A percentile compares a stretch with the other conserved stretches of the same genome.
Evolutionary conservation across 2,329 filamentous ascomycete species (phyloP).

Genomic region (Venturia carpophila): DNA sequence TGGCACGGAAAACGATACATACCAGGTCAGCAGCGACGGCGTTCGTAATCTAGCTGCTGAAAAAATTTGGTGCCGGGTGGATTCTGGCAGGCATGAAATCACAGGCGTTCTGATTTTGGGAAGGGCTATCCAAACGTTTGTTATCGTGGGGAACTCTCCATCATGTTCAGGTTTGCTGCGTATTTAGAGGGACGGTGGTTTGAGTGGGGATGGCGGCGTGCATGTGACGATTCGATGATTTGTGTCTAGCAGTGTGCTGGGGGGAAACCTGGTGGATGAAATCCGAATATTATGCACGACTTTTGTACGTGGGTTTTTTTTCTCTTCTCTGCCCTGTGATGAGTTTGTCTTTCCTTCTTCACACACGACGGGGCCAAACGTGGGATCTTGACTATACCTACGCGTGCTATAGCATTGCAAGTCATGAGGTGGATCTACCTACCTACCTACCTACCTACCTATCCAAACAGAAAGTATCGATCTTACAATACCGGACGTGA

Average conservation of each 20-base stretch:
- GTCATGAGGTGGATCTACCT: too few species aligned
- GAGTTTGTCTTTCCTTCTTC: too few species aligned
- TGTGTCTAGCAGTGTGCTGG: neutral
- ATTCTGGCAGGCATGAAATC: constrained; percentile 8
- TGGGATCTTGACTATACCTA: too few species aligned
- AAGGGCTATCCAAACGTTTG: neutral
- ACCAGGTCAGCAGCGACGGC: constrained; percentile 1
- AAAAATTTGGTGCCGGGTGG: neutral
- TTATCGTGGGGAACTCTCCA: neutral
- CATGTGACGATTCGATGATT: neutral
- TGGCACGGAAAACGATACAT: constrained; percentile 8
- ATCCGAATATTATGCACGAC: neutral
- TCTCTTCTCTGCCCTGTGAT: too few species aligned
- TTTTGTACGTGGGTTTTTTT: too few species aligned
- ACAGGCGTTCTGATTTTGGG: constrained; percentile 4
- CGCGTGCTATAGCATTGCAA: too few species aligned
- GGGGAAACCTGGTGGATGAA: neutral
- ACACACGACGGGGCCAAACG: too few species aligned
- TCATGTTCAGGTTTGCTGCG: neutral
- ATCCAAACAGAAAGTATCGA: too few species aligned
- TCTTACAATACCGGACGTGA: too few species aligned
- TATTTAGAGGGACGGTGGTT: neutral
- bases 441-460: too few species aligned
- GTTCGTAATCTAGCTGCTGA: constrained; percentile 2
- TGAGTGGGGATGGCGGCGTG: neutral